Evolutionary conservation across 1,139 yeast species (phyloP), one percentile per base, ranked within the genome.

Genomic region (Pichia sp.): DNA sequence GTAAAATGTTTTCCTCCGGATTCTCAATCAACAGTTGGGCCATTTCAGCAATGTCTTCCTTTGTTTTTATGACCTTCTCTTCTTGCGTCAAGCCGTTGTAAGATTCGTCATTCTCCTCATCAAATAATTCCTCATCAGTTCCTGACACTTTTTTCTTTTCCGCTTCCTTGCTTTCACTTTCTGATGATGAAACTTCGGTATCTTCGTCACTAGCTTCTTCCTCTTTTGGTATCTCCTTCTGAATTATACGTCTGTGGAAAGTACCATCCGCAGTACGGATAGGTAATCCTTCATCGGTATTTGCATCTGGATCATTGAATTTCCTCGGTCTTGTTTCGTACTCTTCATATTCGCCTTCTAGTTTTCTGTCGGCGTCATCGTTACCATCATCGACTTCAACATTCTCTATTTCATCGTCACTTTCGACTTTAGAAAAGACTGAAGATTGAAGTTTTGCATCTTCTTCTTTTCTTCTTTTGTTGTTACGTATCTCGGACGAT

Each of bases 21-120:
- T 90, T 91, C 69, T 92, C 96, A 65, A 84, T 83, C 45, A 93
- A 72, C 52, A 79, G 79, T 38, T 88, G 88, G 1, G 96, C 97
- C 52, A 86, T 71, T 16, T 80, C 85, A 0, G 98, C 97, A 38
- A 93, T 80, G 57, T 86, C 89, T 71, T 91, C 98, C 63, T 91
- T 88, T 50, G 88, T 76, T 58, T 78, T 77, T 16, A 77, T 63
- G 40, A 88, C 75, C 57, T 76, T 76, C 65, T 84, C 86, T 54
- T 75, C 80, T 0, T 86, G 84, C 14, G 81, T 74, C 8, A 78
- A 73, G 16, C 74, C 75, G 4, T 76, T 77, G 50, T 80, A 79
- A 16, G 73, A 74, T 24, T 75, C 81, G 48, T 73, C 78, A 36
- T 69, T 69, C 34, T 65, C 67, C 49, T 66, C 71, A 9, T 64